Conservation (phyloP, 192 early-diverging fungal genomes). For the Coemansia sp. region DNA sequence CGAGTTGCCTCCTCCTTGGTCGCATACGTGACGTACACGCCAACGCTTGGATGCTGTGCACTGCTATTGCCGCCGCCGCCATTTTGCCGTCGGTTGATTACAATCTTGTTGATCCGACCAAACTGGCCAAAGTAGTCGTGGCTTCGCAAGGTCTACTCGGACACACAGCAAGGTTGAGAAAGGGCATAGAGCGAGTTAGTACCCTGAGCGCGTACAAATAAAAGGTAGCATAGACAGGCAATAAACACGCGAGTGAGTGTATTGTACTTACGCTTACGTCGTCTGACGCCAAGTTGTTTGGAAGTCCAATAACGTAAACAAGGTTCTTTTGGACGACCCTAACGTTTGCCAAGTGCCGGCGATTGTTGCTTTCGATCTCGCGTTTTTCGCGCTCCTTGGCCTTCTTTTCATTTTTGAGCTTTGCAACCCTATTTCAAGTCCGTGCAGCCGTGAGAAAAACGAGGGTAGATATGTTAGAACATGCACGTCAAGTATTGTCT, state of each 20-base stretch:
- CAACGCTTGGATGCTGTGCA: constrained; percentile 55
- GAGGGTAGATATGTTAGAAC: background rate
- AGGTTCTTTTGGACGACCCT: constrained; percentile 97
- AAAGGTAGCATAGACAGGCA: background rate
- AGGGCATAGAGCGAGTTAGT: background rate
- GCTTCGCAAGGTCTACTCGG: constrained; percentile 64
- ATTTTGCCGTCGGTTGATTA: constrained; percentile 80
- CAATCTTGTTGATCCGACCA: constrained; percentile 94
- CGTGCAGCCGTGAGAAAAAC: background rate
- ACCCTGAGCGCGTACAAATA: background rate
- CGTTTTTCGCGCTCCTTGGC: constrained; percentile 91
- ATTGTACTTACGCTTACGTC: constrained; percentile 55
- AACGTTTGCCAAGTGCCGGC: constrained; percentile 83
- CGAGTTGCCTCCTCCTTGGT: constrained; percentile 91
- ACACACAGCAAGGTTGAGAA: constrained; percentile 21
- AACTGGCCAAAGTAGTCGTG: constrained; percentile 98
- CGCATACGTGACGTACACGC: constrained; percentile 93
- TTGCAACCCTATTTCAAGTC: constrained; percentile 53
- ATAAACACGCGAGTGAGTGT: too few relatives aligned
- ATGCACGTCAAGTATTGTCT: background rate
- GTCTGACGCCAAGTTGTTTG: constrained; percentile 83
- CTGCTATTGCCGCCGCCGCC: constrained; percentile 5
- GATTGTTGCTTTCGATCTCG: constrained; percentile 81
- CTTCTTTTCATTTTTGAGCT: constrained; percentile 81
- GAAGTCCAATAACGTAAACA: constrained; percentile 95